Base-by-base conservation (phyloP, 768 basidiomycete species). In the Mycena olivaceomarginata region DNA sequence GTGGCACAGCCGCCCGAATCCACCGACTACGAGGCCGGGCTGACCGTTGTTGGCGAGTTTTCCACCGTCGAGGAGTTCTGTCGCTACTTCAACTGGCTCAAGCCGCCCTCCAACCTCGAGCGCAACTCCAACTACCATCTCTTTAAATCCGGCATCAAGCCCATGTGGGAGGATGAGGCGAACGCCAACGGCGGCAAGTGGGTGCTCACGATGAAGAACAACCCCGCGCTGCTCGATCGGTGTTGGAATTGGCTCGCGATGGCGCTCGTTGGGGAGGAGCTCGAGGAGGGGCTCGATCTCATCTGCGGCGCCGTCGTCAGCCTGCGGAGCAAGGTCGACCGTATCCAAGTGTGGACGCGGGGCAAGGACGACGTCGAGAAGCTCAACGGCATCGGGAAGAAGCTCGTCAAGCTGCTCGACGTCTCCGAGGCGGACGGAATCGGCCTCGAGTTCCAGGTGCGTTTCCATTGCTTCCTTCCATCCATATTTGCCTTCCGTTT, bases 151-250 rank as follows among this genome's bases (percentile, higher is more conserved):
- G 96, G 96, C 20, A 97, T 97, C 88, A 96, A 97, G 83, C 96
- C 96, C 16, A 98, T 98, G 97, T 98, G 97, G 97, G 97, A 98
- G 87, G 97, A 98, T 84, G 92, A 92, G 41, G 95, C 96, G 70
- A 98, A 98, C 82, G 95, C 95, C 37, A 91, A 94, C 69, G 97
- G 97, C 22, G 97, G 97, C 46, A 98, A 97, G 87, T 98, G 97
- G 97, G 96, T 97, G 22, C 85, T 99, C 73, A 96, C 96, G 81
- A 96, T 98, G 94, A 94, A 95, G 88, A 94, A 94, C 81, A 95
- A 94, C 79, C 93, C 96, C 4, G 85, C 86, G 63, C 84, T 97
- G 80, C 87, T 98, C 66, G 97, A 98, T 87, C 90, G 95, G 48
- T 96, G 94, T 84, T 98, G 97, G 97, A 90, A 90, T 63, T 97